Base-by-base conservation (phyloP, 192 early-diverging fungal genomes). In the Allomyces macrogynus region DNA sequence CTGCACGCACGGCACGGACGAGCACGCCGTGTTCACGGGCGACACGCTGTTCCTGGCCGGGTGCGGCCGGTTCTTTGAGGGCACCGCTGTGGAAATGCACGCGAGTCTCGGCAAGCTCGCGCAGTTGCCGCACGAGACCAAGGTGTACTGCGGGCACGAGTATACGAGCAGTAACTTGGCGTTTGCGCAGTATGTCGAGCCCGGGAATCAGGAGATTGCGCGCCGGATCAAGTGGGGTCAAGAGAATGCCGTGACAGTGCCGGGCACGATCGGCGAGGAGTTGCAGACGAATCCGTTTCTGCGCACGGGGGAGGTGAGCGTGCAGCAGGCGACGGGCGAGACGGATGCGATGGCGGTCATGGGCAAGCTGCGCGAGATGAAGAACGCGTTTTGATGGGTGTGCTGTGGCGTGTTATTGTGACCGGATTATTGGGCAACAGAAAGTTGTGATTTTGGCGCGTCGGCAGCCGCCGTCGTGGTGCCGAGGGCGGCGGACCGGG, bases 1-100 rank as follows among this genome's bases (percentile, higher is more conserved):
- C 71, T 79, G 92, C 20, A 78, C 77, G 43, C 85, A 86, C 69
- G 77, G 71, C 11, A 40, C 32, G 3, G 68, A 78, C 14, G 81
- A 89, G 62, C 75, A 73, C 61, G 86, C 82, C 18, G 90, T 91
- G 23, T 97, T 97, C 67, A 93, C 92, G 10, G 93, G 93, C 23
- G 88, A 91, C 63, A 90, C 87, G 10, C 72, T 90, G 61, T 91
- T 89, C 69, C 74, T 91, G 32, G 87, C 76, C 26, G 88, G 88
- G 9, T 95, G 92, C 70, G 95, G 95, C 7, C 71, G 85, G 23
- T 92, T 97, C 70, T 97, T 97, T 74, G 95, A 97, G 70, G 95
- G 92, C 14, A 86, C 85, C 0, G 77, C 89, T 0, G 69, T 76
- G 32, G 84, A 93, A 60, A 95, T 97, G 95, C 73, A 89, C 74